Evolutionary conservation across 176 grass and related monocot genomes (phyloP).

Genomic region (Aegilops longissima): DNA sequence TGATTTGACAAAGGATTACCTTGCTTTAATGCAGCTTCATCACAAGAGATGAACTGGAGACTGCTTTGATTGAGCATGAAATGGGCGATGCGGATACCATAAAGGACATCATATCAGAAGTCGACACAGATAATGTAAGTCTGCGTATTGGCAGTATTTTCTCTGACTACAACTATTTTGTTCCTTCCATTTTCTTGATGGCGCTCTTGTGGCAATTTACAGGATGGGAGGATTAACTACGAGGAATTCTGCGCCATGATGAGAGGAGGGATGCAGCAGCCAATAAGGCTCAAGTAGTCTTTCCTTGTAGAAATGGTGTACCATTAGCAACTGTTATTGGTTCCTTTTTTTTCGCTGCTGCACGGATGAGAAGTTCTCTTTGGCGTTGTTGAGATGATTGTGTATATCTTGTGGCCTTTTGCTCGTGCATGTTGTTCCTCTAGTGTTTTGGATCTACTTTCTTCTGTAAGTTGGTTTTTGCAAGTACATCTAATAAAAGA

Average conservation of each 20-base stretch:
- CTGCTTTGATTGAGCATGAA: slow-evolving; percentile 90
- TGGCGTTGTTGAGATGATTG: slow-evolving; percentile 46
- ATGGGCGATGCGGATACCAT: slow-evolving; percentile 81
- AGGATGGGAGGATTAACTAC: slow-evolving; percentile 99
- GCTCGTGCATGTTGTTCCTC: slow-evolving; percentile 4
- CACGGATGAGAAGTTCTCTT: slow-evolving; percentile 32
- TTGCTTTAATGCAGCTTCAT: slow-evolving; percentile 68
- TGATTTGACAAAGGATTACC: slow-evolving; percentile 18
- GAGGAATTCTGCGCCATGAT: slow-evolving; percentile 99
- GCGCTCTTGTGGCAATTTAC: slow-evolving; percentile 22
- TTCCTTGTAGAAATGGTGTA: slow-evolving; percentile 31
- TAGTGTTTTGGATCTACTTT: slow-evolving; percentile 14
- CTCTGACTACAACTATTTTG: neutral
- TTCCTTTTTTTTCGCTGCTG: slow-evolving; percentile 23
- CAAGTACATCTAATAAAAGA: slow-evolving; percentile 40
- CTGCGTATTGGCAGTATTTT: neutral
- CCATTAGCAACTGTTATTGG: slow-evolving; percentile 22
- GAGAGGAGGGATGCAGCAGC: slow-evolving; percentile 84
- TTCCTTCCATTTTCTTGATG: slow-evolving; percentile 11
- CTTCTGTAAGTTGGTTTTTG: slow-evolving; percentile 36
- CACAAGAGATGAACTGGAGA: slow-evolving; percentile 92
- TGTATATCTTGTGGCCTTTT: slow-evolving; percentile 52
- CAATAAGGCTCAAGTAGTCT: slow-evolving; percentile 67
- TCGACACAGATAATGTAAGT: slow-evolving; percentile 95
- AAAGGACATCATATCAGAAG: slow-evolving; percentile 96